Evolutionary conservation across 495 filamentous ascomycete species (phyloP), one percentile per base, ranked within the genome.

Genomic region (Penicillium diatomitis): DNA sequence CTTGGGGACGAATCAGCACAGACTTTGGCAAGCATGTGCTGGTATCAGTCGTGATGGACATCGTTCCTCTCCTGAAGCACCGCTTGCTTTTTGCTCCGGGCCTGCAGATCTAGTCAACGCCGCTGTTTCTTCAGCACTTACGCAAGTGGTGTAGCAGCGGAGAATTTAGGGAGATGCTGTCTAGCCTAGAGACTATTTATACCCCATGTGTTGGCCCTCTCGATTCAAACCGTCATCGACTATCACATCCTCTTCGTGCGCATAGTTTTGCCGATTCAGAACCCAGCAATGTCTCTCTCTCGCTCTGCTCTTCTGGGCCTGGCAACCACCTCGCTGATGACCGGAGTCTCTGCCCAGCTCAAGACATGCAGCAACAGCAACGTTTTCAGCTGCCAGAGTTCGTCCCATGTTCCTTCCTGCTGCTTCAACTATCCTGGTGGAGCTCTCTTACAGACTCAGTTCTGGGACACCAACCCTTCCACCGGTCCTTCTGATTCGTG

Each of bases 351-450:
- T 35, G 63, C 64, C 37, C 34, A 45, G 37, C 46, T 63, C 8
- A 41, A 58, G 34, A 52, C 62, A 27, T 72, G 69, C 52, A 46
- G 50, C 51, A 54, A 46, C 40, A 51, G 61, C 55, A 61, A 45
- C 32, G 55, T 58, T 8, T 52, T 68, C 37, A 73, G 70, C 57
- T 73, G 71, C 52, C 62, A 67, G 6, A 67, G 61, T 52, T 65
- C 60, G 10, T 58, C 61, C 34, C 54, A 60, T 48, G 42, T 65
- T n/a, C 68, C 81, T 49, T 75, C 75, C 12, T 91, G 88, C 70
- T 92, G 87, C 70, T 87, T 84, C 65, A 84, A 88, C 49, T 67
- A 77, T 43, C 85, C 85, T 0, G 85, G 86, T 28, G 87, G 88
- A 5, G 75, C 84, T 42, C 64, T 91, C 29, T 69, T 90, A 36